phyloP scores from a whole-genome alignment of 768 basidiomycete species.

The Mycena albidolilacea region DNA sequence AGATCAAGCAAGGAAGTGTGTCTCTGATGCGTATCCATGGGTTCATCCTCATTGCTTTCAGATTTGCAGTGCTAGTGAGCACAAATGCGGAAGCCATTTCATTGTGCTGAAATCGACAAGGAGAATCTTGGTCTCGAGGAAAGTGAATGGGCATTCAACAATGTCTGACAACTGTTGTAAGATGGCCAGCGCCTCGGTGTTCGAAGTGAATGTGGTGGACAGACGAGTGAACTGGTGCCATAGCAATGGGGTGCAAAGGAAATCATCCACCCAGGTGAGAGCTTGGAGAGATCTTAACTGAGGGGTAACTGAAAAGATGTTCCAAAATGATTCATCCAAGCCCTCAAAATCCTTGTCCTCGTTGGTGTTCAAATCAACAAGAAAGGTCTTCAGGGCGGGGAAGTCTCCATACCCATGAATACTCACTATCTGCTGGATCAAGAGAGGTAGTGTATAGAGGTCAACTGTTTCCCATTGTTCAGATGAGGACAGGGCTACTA shows the following conservation, averaged over 20 bases:
- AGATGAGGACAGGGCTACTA: not conserved
- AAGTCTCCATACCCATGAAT: not conserved
- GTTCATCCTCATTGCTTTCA: not conserved
- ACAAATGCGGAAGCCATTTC: slow-evolving; percentile 12
- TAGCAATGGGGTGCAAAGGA: slow-evolving; percentile 11
- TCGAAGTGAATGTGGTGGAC: slow-evolving; percentile 4
- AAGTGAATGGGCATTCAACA: slow-evolving; percentile 15
- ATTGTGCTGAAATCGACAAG: not conserved
- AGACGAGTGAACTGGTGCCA: slow-evolving; percentile 30
- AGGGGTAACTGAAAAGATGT: slow-evolving; percentile 3
- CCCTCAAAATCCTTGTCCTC: not conserved
- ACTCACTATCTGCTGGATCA: not conserved
- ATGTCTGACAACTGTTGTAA: not conserved
- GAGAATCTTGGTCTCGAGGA: not conserved
- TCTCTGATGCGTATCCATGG: not conserved
- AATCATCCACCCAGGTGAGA: not conserved
- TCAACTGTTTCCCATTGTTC: slow-evolving; percentile 11
- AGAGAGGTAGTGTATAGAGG: not conserved
- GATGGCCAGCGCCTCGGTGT: not conserved
- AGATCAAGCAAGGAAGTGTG: slow-evolving; percentile 8
- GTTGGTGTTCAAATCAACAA: not conserved
- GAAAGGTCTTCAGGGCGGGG: not conserved
- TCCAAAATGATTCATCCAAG: not conserved
- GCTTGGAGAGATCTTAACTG: not conserved
- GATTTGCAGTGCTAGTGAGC: not conserved